Percentiles rank a stretch among this genome's conserved stretches.
Conservation (phyloP, 2,329 filamentous ascomycete genomes). For the Zasmidium citrigriseum region DNA sequence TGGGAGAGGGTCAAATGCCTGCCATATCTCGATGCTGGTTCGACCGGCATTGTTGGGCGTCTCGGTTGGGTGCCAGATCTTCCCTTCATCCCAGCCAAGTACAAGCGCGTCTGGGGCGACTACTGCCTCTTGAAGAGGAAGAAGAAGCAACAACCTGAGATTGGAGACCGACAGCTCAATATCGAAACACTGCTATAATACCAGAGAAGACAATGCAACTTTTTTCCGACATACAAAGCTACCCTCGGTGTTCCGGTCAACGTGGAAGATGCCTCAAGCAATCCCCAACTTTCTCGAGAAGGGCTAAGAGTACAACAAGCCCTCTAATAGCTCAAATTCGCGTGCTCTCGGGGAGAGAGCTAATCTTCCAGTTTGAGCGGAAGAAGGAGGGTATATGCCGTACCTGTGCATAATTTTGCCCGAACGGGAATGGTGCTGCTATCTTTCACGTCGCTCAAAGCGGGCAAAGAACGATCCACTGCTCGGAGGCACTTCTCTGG, state of each 20-base stretch:
- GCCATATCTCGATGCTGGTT: conserved; percentile 76
- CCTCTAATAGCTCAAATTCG: no score
- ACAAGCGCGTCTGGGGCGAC: conserved; percentile 76
- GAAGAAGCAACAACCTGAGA: conserved; percentile 6
- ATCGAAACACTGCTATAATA: conserved; percentile 19
- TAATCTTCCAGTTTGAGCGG: no score
- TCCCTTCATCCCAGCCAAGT: conserved; percentile 66
- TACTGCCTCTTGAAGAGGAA: conserved; percentile 79
- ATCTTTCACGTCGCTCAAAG: neutral
- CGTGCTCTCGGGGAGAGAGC: no score
- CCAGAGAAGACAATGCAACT: neutral
- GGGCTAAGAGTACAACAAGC: no score
- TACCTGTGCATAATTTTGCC: conserved; percentile 1
- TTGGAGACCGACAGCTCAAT: conserved; percentile 12
- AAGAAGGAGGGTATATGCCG: no score
- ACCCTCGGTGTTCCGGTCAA: no score
- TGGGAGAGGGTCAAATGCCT: conserved; percentile 80
- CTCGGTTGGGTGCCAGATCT: conserved; percentile 80
- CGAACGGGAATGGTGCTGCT: conserved; percentile 4
- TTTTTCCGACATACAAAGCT: neutral
- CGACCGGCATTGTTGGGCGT: conserved; percentile 72
- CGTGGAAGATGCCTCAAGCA: no score
- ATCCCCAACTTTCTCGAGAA: no score
- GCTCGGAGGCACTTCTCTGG: neutral
- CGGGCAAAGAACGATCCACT: conserved; percentile 6